Evolutionary conservation across 345 rosid genomes (phyloP).

Genomic region (Cardamine resedifolia): DNA sequence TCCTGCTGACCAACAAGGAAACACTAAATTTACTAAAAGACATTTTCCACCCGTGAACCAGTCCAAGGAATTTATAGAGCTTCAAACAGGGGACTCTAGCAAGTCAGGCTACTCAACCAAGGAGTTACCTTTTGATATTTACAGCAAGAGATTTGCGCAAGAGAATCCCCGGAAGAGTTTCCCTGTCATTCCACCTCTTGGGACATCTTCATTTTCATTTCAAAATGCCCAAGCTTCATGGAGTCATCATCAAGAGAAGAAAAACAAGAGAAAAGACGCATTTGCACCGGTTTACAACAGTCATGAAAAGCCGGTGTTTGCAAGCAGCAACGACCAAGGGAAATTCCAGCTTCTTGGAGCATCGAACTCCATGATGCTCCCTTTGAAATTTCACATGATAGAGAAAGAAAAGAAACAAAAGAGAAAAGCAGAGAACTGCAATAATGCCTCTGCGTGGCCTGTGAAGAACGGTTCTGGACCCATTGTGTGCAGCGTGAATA

Average conservation of each 20-base stretch:
- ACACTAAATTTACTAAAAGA: conserved; percentile 48
- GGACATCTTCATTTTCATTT: conserved; percentile 57
- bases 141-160: conserved; percentile 42
- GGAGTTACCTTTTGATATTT: conserved; percentile 38
- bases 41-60: conserved; percentile 48
- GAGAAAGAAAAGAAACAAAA: conserved; percentile 45
- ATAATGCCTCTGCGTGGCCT: conserved; percentile 34
- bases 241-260: conserved; percentile 44
- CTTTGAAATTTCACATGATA: conserved; percentile 40
- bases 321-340: conserved; percentile 41
- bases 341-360: conserved; percentile 45
- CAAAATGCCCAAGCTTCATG: conserved; percentile 46
- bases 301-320: conserved; percentile 37
- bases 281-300: conserved; percentile 40
- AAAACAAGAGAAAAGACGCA: conserved; percentile 45
- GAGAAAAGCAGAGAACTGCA: conserved; percentile 34
- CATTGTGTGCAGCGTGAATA: conserved; percentile 58
- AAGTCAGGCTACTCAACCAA: conserved; percentile 42
- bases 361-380: conserved; percentile 45
- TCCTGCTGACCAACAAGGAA: conserved; percentile 47
- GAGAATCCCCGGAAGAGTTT: conserved; percentile 39
- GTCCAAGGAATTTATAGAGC: conserved; percentile 46
- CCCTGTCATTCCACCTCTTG: conserved; percentile 42
- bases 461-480: conserved; percentile 39
- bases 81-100: conserved; percentile 43